Base-by-base conservation (phyloP, 208 protist genomes). In the Herpetomonas muscarum region DNA sequence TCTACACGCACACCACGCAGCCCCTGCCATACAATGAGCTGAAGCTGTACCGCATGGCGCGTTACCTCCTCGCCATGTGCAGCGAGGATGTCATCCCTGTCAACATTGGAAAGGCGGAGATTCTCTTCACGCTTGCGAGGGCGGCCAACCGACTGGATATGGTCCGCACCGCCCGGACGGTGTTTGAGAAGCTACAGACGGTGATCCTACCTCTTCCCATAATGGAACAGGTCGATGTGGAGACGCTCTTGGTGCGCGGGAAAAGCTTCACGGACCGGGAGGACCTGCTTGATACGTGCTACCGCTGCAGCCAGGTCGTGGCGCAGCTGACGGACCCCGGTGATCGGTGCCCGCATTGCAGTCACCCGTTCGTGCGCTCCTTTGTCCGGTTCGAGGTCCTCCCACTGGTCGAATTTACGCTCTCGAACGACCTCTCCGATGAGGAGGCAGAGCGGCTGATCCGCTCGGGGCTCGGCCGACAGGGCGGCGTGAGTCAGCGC, bases 341-440 rank as follows among this genome's bases (percentile, higher is more conserved):
- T 7, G 92, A 97, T 62, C 63, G 70, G 24, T 98, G 97, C 61
- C 76, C 80, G 9, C 84, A 77, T 55, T 98, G 97, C 74, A 65
- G 62, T n/a, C 94, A 98, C 61, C 86, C 86, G 17, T 98, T 98
- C 70, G 77, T 97, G 57, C 85, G 90, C 51, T 97, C 81, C 21
- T 97, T 97, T 64, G 72, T 85, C 29, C 79, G 74, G 44, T 98
- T 97, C 76, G 79, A 97, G 51, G 73, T 59, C 29, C 81, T 98
- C 57, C 97, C 96, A 26, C 81, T 98, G 13, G 96, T 98, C 9
- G 91, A 98, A 75, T 97, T 98, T 62, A 67, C 71, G 19, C 67
- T 97, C 24, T 74, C 81, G 5, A 89, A 95, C 61, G 81, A 86
- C 29, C 56, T 97, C 12, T 73, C 67, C 12, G 90, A 97, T 62